Base-by-base conservation (phyloP, 768 basidiomycete species). In the Phylloporus sp. region DNA sequence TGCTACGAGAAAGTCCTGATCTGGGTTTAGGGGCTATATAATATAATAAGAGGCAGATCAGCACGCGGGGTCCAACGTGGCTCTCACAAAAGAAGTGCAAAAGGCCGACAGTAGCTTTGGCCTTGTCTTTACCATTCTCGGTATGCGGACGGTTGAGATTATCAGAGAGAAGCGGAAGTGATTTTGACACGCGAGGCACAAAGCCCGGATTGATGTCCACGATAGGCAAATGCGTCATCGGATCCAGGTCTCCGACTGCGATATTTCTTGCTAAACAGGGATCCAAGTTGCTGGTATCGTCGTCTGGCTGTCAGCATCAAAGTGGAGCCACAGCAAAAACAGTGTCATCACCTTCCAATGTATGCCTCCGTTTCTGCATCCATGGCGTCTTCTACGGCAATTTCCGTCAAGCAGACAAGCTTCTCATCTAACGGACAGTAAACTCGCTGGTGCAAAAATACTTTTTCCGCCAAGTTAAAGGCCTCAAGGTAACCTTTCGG, bases 391-490 rank as follows among this genome's bases (percentile, higher is more conserved):
- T 62, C 77, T 28, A 72, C 76, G 0, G 88, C 75, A 8, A 79
- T 63, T 2, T 82, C 80, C 23, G 78, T 82, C 52, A 98, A 68
- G 64, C 88, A 80, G 1, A 91, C 86, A 13, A 98, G 72, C 50
- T 68, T 74, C 66, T 84, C 75, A 29, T 72, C 56, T 20, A 72
- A 55, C 0, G 95, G 93, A 69, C 91, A 86, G 67, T 88, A 99
- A 35, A 97, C 93, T 49, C 93, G 77, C 62, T 98, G 97, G 68
- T 97, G 86, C 46, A 90, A 73, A 64, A 98, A 99, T 47, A 91
- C 95, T 58, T 86, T 85, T 67, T 98, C 94, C 6, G 97, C 94
- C 47, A 88, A 72, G 52, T 74, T 71, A 71, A 93, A 97, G 13
- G 80, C 76, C 49, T 82, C 73, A 49, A 86, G 73, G 69, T 98